Base-by-base conservation (phyloP, 2,329 filamentous ascomycete species). In the Colletotrichum truncatum region DNA sequence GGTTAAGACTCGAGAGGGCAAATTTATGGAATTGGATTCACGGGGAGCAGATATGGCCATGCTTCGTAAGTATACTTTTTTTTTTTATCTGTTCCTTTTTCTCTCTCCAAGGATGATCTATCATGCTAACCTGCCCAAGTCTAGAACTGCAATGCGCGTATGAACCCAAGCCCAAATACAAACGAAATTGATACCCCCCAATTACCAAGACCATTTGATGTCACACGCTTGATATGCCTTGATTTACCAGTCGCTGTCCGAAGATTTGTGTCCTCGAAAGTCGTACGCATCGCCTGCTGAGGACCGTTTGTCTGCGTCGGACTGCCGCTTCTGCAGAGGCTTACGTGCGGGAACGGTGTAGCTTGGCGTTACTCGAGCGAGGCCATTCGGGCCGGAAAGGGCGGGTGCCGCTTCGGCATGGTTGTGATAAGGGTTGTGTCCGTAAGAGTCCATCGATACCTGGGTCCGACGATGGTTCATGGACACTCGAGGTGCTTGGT, bases 151-250 rank as follows among this genome's bases (percentile, higher is more conserved):
- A 26, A n/a, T 26, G 16, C 23, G 25, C 46, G 14, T 23, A 32
- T 34, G 30, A 28, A 41, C 39, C 28, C 41, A 49, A n/a, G 34
- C 49, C 56, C 39, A 34, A 54, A 52, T 26, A 61, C 39, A 52
- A 34, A 64, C 62, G 48, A 65, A n/a, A 46, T 65, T 65, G 62
- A 65, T 65, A 65, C 62, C 62, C 62, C 62, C 46, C 32, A 39
- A 46, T 39, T 46, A 23, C 23, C n/a, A 51, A 28, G 3, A 38
- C 18, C 21, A 14, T 34, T 23, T 28, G 21, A 38, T 26, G 1
- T 26, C 36, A 10, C 25, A 12, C 16, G 12, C 34, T 5, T 51
- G 46, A 30, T 7, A 3, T 49, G n/a, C 12, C 6, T 32, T 36
- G 32, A 6, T 36, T 52, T 32, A 52, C 48, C 4, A 9, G 32